Evolutionary conservation across 192 early-diverging fungal genomes (phyloP), one percentile per base, ranked within the genome.

Genomic region (Backusella luteola): DNA sequence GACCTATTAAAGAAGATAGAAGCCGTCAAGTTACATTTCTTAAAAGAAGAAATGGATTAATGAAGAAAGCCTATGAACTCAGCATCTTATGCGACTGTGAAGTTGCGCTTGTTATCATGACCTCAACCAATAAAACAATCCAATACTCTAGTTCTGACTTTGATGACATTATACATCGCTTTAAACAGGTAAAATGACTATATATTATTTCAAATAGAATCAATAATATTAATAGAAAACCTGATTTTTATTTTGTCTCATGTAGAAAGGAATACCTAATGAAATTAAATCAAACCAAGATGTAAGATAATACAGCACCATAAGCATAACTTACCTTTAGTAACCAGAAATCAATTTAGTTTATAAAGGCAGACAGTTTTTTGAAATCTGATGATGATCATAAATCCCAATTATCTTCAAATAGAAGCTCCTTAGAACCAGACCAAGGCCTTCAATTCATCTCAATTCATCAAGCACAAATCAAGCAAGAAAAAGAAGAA

Each of bases 51-150:
- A 89, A 90, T 42, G 96, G 96, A 1, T 85, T 98, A 68, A 93
- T 97, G 88, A 98, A 98, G 81, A 98, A 98, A 84, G 96, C 96
- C 0, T 95, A 95, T 84, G 96, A 98, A 80, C 92, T 98, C 35
- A 92, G 90, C 69, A 94, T 97, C 4, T 88, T 98, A 21, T 98
- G 96, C 86, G 93, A 93, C 78, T 95, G 95, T 86, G 94, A 98
- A 80, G 94, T 97, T 34, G 95, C 92, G 6, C 87, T 98, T 23
- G 93, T 98, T 59, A 95, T 97, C 77, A 95, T 96, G 84, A 95
- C 91, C 80, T 89, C 89, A 34, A 94, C 92, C 74, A 92, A 94
- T 84, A 97, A 97, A 81, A 87, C 97, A 12, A 92, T 95, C 53
- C 94, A 97, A 81, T 97, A 95, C 78, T 90, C 94, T 0, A 92